phyloP scores from a whole-genome alignment of 495 filamentous ascomycete species.

The Aspergillus nanangensis region DNA sequence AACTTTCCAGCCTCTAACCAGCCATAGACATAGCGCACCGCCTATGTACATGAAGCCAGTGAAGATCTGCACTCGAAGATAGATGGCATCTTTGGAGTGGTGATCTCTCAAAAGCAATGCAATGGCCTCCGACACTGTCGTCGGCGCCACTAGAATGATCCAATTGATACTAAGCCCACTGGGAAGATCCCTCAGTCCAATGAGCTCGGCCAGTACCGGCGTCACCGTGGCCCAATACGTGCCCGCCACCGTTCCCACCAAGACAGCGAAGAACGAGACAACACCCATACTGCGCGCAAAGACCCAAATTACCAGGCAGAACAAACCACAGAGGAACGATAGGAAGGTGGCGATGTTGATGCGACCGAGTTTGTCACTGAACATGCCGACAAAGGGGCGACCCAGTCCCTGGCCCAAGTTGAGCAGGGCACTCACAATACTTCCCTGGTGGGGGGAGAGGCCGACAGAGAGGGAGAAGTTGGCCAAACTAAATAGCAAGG shows the following conservation, averaged over 20 bases:
- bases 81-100: conserved; percentile 34
- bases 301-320: conserved; percentile 70
- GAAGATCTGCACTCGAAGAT: conserved; percentile 62
- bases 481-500: conserved; percentile 71
- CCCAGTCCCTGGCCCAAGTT: conserved; percentile 69
- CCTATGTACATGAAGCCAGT: conserved; percentile 63
- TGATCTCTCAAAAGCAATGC: conserved; percentile 58
- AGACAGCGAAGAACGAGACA: conserved; percentile 65
- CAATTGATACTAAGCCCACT: conserved; percentile 72
- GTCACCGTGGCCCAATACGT: conserved; percentile 67
- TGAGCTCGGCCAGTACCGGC: conserved; percentile 73
- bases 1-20: conserved; percentile 55
- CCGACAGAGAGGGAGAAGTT: conserved; percentile 68
- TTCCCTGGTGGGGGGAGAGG: conserved; percentile 61
- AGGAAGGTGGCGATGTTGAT: conserved; percentile 67
- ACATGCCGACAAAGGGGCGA: conserved; percentile 67
- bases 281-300: conserved; percentile 62
- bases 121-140: conserved; percentile 72
- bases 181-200: conserved; percentile 68
- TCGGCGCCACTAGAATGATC: conserved; percentile 67
- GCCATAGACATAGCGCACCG: conserved; percentile 46
- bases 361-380: conserved; percentile 66
- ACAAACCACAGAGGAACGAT: conserved; percentile 60
- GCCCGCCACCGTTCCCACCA: conserved; percentile 67
- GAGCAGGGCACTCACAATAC: conserved; percentile 65